phyloP scores from a whole-genome alignment of 164 flowering plant genomes.

The Magnolia changhungtana region DNA sequence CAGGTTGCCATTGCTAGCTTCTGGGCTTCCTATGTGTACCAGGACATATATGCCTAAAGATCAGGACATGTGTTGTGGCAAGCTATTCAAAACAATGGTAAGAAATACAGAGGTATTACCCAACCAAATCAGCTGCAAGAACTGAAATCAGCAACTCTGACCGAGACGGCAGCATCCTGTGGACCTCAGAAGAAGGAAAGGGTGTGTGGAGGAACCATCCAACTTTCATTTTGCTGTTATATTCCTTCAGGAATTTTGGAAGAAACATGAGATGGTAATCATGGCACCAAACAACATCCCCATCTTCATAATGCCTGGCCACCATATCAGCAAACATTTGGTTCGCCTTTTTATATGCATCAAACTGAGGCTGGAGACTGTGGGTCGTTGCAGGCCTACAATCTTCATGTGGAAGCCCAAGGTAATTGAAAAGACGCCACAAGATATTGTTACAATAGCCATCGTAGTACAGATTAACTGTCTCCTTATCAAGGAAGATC shows the following conservation, averaged over 20 bases:
- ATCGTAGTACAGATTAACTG: conserved; percentile 86
- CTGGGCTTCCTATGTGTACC: no score
- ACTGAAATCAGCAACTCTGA: conserved; percentile 82
- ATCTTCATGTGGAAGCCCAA: conserved; percentile 96
- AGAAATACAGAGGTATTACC: conserved; percentile 39
- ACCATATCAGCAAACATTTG: conserved; percentile 95
- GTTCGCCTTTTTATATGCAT: conserved; percentile 87
- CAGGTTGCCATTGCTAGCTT: no score
- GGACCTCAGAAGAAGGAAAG: conserved; percentile 92
- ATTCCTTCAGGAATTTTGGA: conserved; percentile 75
- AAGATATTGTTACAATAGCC: conserved; percentile 95
- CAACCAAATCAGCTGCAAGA: conserved; percentile 90
- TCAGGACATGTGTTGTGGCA: neutral
- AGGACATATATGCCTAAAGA: no score
- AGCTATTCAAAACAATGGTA: neutral
- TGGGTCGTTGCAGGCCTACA: conserved; percentile 76
- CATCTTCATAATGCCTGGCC: conserved; percentile 65
- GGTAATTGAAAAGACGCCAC: conserved; percentile 94
- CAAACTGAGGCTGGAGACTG: conserved; percentile 91
- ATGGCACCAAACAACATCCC: conserved; percentile 95
- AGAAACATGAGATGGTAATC: conserved; percentile 96
- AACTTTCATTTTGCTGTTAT: conserved; percentile 81
- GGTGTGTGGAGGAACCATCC: conserved; percentile 99
- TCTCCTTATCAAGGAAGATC: conserved; percentile 89
- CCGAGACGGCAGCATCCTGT: conserved; percentile 90